phyloP scores from a whole-genome alignment of 768 basidiomycete genomes.

The Lentinula detonsa region DNA sequence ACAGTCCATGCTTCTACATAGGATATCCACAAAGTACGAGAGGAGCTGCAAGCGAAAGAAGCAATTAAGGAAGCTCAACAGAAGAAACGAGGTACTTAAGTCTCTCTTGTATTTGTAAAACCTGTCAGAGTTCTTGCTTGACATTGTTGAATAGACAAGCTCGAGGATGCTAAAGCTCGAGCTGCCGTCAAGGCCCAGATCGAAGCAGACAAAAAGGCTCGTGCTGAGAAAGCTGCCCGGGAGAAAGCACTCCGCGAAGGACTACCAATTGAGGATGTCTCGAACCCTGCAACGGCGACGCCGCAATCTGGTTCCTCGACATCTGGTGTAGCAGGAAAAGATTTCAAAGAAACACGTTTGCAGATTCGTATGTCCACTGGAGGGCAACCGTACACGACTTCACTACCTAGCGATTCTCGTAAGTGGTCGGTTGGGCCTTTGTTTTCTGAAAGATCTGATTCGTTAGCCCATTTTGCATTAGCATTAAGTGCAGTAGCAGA shows the following conservation, averaged over 20 bases:
- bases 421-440: conserved; percentile 20
- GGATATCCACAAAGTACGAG: conserved; percentile 70
- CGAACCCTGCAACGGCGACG: conserved; percentile 25
- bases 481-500: conserved; percentile 85
- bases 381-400: conserved; percentile 75
- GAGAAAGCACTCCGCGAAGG: conserved; percentile 94
- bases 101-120: background rate
- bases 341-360: conserved; percentile 82
- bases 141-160: conserved; percentile 57
- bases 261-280: conserved; percentile 25
- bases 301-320: conserved; percentile 28
- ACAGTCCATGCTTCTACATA: conserved; percentile 17
- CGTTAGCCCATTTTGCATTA: conserved; percentile 20
- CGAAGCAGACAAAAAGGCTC: conserved; percentile 85
- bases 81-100: conserved; percentile 71
- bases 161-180: conserved; percentile 80
- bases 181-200: conserved; percentile 92
- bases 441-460: background rate
- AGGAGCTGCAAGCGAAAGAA: conserved; percentile 75
- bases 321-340: conserved; percentile 51
- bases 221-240: conserved; percentile 81
- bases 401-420: conserved; percentile 76
- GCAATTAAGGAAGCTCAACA: conserved; percentile 78
- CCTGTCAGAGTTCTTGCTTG: background rate
- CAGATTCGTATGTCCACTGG: conserved; percentile 86